Base-by-base conservation (phyloP, 225 moss, liverwort and hornwort species). In the Physcomitrellopsis africana region DNA sequence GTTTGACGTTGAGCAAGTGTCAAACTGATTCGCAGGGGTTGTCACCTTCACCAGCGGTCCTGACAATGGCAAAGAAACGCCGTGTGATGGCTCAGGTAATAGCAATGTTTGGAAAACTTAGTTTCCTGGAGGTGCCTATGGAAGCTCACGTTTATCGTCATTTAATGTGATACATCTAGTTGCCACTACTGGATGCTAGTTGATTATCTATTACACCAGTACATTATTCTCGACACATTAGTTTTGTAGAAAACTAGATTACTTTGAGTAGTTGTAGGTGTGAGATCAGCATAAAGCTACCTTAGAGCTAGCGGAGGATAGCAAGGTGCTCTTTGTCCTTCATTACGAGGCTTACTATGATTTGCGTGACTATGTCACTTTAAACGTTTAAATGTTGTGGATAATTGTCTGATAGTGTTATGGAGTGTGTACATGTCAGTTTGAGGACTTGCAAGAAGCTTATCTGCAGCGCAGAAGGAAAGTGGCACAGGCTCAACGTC, bases 371-470 rank as follows among this genome's bases (percentile, higher is more conserved):
- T 23, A 15, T 58, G 51, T 37, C 19, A 71, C 44, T 17, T 56
- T 44, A 29, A n/a, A 48, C 64, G 12, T 62, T 15, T 46, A 67
- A 8, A 24, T 16, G 8, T 42, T 11, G 58, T 24, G 27, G 24
- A 58, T 18, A 58, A 48, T 44, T 73, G 24, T 47, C 65, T 79
- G 44, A 81, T 51, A 51, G 19, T 20, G 17, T 65, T 60, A 65
- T 75, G 67, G 47, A 27, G 69, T 80, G 68, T 77, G 51, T 19
- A 17, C 16, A 69, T 73, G 32, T 52, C 73, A 97, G 94, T 99
- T 99, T 72, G 94, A 99, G 60, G 97, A 93, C 73, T 77, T 99
- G 68, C 92, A 94, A 90, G 94, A 99, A 78, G 93, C 93, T 37
- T 99, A 99, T 53, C 79, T 99, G 44, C 94, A 94, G 59, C 91